Evolutionary conservation across 1,284 basidiomycete species (phyloP).

Genomic region (Marasmius fiardii): DNA sequence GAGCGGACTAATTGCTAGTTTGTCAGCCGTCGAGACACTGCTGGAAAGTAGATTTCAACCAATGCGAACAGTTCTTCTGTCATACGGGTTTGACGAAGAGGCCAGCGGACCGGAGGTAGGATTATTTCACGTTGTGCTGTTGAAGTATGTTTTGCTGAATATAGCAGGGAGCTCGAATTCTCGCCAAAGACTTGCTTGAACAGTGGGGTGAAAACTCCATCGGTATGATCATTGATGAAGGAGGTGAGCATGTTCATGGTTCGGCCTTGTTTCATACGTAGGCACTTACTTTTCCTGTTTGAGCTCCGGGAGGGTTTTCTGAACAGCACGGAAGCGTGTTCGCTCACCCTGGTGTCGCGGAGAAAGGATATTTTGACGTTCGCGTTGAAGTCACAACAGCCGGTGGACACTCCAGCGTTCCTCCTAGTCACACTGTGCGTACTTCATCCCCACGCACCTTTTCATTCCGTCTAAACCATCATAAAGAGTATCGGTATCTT

Average conservation of each 20-base stretch:
- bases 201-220: slow-evolving; percentile 47
- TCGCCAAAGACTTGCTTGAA: slow-evolving; percentile 36
- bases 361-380: slow-evolving; percentile 55
- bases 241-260: slow-evolving; percentile 21
- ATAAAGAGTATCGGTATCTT: slow-evolving; percentile 48
- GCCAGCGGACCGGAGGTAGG: slow-evolving; percentile 34
- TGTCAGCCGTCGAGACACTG: slow-evolving; percentile 43
- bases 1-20: slow-evolving; percentile 34
- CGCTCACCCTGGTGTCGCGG: slow-evolving; percentile 42
- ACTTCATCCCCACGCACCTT: not conserved
- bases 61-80: slow-evolving; percentile 45
- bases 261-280: no score
- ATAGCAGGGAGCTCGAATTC: slow-evolving; percentile 36
- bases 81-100: slow-evolving; percentile 64
- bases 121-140: not conserved
- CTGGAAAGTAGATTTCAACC: slow-evolving; percentile 41
- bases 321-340: slow-evolving; percentile 26
- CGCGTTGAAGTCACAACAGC: slow-evolving; percentile 38
- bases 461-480: not conserved
- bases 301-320: slow-evolving; percentile 19
- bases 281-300: not conserved
- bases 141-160: not conserved
- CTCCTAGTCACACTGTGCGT: slow-evolving; percentile 38
- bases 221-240: slow-evolving; percentile 44
- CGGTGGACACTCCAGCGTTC: slow-evolving; percentile 55